phyloP scores from a whole-genome alignment of 768 basidiomycete genomes.

The Lentinula sp. region DNA sequence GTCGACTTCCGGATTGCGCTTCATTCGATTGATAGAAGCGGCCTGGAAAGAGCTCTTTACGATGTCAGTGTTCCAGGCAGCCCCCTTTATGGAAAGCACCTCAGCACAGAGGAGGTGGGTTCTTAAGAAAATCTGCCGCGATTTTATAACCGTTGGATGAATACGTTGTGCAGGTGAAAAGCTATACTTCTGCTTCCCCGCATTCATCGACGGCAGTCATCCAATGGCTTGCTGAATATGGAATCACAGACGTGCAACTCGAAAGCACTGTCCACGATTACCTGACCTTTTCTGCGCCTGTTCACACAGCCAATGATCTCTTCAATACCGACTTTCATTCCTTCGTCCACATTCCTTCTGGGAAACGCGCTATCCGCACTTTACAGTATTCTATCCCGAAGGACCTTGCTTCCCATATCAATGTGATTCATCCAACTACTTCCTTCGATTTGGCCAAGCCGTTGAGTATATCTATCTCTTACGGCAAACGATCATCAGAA shows the following conservation, averaged over 20 bases:
- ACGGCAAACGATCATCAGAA: neutral
- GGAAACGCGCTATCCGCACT: constrained; percentile 15
- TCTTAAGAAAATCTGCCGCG: neutral
- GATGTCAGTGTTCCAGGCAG: constrained; percentile 24
- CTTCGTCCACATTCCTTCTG: constrained; percentile 14
- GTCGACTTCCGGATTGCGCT: constrained; percentile 27
- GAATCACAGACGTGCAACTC: constrained; percentile 9
- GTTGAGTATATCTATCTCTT: constrained; percentile 2
- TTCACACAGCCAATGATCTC: constrained; percentile 17
- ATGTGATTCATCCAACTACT: constrained; percentile 19
- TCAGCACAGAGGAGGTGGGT: constrained; percentile 22
- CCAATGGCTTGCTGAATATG: constrained; percentile 14
- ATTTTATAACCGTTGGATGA: neutral
- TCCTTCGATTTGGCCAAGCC: constrained; percentile 7
- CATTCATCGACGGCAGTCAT: constrained; percentile 13
- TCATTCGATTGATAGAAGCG: constrained; percentile 18
- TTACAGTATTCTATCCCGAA: constrained; percentile 17
- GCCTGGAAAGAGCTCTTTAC: constrained; percentile 22
- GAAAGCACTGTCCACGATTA: constrained; percentile 15
- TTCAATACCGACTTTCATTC: constrained; percentile 15
- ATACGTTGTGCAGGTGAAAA: constrained; percentile 12
- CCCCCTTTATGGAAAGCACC: constrained; percentile 19
- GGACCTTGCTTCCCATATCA: constrained; percentile 14
- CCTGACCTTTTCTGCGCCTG: constrained; percentile 15
- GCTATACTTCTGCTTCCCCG: constrained; percentile 12